phyloP scores from a whole-genome alignment of 331 rosid genomes.

The Arachis monticola region DNA sequence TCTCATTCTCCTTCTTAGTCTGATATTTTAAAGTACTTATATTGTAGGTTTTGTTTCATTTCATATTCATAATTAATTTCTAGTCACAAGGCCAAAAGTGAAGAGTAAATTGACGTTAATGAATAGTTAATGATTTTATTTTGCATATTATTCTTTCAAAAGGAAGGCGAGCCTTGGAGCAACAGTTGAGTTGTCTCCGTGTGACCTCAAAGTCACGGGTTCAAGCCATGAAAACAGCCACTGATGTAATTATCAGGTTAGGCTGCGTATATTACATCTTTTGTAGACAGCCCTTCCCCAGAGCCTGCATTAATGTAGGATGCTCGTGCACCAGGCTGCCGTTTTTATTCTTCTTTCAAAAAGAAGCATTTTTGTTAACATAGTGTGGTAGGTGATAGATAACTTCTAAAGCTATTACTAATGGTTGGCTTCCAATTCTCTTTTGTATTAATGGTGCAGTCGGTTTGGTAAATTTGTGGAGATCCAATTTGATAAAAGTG shows the following conservation, averaged over 20 bases:
- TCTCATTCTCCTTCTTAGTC: conserved; percentile 29
- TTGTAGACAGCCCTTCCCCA: too few relatives aligned
- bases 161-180: not conserved
- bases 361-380: conserved; percentile 24
- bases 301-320: too few relatives aligned
- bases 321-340: too few relatives aligned
- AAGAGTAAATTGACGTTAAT: conserved; percentile 26
- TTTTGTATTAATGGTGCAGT: conserved; percentile 61
- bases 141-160: conserved; percentile 21
- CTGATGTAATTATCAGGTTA: too few relatives aligned
- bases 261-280: too few relatives aligned
- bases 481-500: conserved; percentile 95
- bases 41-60: conserved; percentile 17
- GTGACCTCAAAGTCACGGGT: too few relatives aligned
- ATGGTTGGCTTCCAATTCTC: conserved; percentile 40
- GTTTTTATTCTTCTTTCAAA: too few relatives aligned
- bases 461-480: conserved; percentile 99
- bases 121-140: conserved; percentile 30
- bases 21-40: conserved; percentile 21
- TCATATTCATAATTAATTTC: conserved; percentile 25
- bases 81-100: not conserved
- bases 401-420: conserved; percentile 14
- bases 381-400: conserved; percentile 11
- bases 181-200: too few relatives aligned
- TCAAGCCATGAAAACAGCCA: too few relatives aligned